These are phyloP conservation scores for Chaetomium strumarium DNA, from an alignment of 2,329 filamentous ascomycete species.

Conservation along the genomic window DNA sequence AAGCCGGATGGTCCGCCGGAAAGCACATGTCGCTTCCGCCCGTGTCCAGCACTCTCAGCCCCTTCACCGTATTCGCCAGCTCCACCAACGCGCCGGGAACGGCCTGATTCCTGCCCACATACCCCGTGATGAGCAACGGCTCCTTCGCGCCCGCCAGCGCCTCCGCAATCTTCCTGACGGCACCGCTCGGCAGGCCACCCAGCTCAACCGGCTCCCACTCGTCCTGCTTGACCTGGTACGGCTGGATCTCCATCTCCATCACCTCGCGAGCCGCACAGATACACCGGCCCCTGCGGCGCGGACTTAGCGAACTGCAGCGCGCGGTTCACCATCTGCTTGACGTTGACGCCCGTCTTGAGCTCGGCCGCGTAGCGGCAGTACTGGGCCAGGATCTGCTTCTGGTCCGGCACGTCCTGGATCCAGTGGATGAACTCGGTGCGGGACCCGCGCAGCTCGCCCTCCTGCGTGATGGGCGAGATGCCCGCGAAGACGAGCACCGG, in stretches of 20 bases:
- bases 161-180: slow-evolving; percentile 54
- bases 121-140: slow-evolving; percentile 66
- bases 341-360: slow-evolving; percentile 76
- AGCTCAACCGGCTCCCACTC: slow-evolving; percentile 68
- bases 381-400: slow-evolving; percentile 58
- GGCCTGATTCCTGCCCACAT: slow-evolving; percentile 62
- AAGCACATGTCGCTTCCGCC: slow-evolving; percentile 79
- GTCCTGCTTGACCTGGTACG: slow-evolving; percentile 61
- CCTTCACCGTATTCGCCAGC: slow-evolving; percentile 61
- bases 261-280: slow-evolving; percentile 72
- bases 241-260: slow-evolving; percentile 77
- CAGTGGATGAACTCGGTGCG: slow-evolving; percentile 41
- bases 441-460: slow-evolving; percentile 37
- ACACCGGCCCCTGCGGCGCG: slow-evolving; percentile 73
- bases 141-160: slow-evolving; percentile 58
- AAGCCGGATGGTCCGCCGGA: slow-evolving; percentile 62
- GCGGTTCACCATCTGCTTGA: slow-evolving; percentile 85
- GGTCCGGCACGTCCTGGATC: slow-evolving; percentile 38
- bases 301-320: slow-evolving; percentile 76
- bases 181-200: slow-evolving; percentile 48
- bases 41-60: slow-evolving; percentile 66
- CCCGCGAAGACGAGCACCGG: slow-evolving; percentile 50
- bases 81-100: slow-evolving; percentile 57
- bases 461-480: slow-evolving; percentile 37
- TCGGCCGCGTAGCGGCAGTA: slow-evolving; percentile 82